These are phyloP conservation scores for Monilinia aucupariae DNA, from an alignment of 2,329 filamentous ascomycete genomes.

Conservation along the genomic window DNA sequence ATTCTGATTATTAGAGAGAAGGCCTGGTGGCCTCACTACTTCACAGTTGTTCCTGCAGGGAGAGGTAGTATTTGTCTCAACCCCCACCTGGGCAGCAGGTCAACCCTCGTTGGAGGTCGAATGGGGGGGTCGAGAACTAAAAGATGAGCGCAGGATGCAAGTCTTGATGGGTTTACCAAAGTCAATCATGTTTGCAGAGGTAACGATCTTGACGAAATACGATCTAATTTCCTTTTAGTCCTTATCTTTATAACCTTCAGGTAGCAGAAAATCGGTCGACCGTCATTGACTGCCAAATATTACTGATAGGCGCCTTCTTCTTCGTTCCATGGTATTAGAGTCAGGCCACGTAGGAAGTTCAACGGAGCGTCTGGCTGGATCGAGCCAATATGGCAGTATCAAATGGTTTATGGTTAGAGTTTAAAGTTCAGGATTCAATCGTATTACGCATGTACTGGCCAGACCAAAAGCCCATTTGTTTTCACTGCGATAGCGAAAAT, in stretches of 20 bases:
- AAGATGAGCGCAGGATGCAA: not conserved
- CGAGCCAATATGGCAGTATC: not conserved
- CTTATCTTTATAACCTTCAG: not conserved
- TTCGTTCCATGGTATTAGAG: not conserved
- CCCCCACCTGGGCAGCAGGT: not conserved
- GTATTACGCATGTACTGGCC: not conserved
- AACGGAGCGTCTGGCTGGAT: not conserved
- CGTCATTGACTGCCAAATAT: not conserved
- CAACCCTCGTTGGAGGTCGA: not conserved
- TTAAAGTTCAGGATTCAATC: not conserved
- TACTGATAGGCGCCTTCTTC: not conserved
- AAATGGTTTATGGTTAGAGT: not conserved
- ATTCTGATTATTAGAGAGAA: not conserved
- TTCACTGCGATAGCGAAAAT: not conserved
- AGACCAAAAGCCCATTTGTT: not conserved
- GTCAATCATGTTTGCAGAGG: not conserved
- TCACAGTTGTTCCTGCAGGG: conserved; percentile 6
- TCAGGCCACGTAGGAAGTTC: not conserved
- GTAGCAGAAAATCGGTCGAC: not conserved
- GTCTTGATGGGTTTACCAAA: not conserved
- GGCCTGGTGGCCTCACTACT: not conserved
- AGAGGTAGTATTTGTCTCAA: conserved; percentile 4
- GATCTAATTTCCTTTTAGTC: not conserved
- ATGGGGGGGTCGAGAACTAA: not conserved
- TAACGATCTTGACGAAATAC: not conserved